Percentiles rank a stretch among this genome's conserved stretches.
Conservation (phyloP, 495 filamentous ascomycete genomes). For the Aspergillus asperescens region DNA sequence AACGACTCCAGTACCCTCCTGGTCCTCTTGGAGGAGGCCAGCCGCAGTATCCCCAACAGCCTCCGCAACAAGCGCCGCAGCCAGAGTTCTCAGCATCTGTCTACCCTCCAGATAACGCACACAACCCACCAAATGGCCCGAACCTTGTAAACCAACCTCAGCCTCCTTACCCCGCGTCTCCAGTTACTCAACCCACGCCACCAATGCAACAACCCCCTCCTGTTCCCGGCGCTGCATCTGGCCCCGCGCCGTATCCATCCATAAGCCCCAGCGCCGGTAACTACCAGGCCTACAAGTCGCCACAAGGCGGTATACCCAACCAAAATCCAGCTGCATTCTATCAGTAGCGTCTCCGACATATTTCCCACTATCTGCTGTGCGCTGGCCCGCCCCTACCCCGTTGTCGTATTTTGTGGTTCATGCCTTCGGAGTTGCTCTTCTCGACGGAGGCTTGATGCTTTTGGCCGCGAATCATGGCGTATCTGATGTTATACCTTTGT, state of each 20-base stretch:
- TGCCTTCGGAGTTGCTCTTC: neutral
- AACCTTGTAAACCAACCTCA: slow-evolving; percentile 36
- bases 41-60: slow-evolving; percentile 38
- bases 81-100: slow-evolving; percentile 54
- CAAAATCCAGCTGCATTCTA: slow-evolving; percentile 43
- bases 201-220: slow-evolving; percentile 45
- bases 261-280: slow-evolving; percentile 31
- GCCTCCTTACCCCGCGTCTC: slow-evolving; percentile 42
- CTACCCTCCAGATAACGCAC: slow-evolving; percentile 55
- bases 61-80: slow-evolving; percentile 28
- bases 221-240: slow-evolving; percentile 38
- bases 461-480: slow-evolving; percentile 2
- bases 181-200: slow-evolving; percentile 41
- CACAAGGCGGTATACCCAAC: slow-evolving; percentile 29
- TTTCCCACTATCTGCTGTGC: neutral
- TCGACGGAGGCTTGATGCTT: slow-evolving; percentile 7
- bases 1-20: slow-evolving; percentile 46
- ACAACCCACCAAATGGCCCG: slow-evolving; percentile 27
- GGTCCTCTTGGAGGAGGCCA: slow-evolving; percentile 35
- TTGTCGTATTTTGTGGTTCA: neutral
- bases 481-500: slow-evolving; percentile 8
- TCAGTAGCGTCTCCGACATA: slow-evolving; percentile 24
- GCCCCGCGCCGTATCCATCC: slow-evolving; percentile 40
- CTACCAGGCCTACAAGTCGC: slow-evolving; percentile 51
- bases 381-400: neutral